Evolutionary conservation across 495 filamentous ascomycete species (phyloP).

Genomic region (Aspergillus egyptiacus): DNA sequence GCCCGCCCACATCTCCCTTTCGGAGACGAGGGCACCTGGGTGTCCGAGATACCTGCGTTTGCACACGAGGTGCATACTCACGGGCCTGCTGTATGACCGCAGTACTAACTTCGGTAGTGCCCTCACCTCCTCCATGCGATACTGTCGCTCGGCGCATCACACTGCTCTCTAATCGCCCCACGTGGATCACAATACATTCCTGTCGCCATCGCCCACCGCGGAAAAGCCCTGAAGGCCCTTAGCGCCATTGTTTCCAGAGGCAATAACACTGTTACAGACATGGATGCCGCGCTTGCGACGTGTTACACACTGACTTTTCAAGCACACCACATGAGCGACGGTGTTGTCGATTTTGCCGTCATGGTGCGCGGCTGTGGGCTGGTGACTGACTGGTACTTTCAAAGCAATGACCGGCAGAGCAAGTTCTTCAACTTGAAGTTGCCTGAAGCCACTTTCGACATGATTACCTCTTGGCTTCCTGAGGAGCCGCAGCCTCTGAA

Average conservation of each 20-base stretch:
- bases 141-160: conserved; percentile 51
- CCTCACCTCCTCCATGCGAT: conserved; percentile 50
- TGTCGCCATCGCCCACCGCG: conserved; percentile 47
- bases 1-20: conserved; percentile 57
- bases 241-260: conserved; percentile 39
- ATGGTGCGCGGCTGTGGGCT: conserved; percentile 55
- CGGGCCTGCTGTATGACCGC: too few relatives aligned
- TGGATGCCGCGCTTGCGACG: conserved; percentile 49
- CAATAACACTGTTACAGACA: conserved; percentile 26
- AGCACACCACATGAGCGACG: conserved; percentile 52
- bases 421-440: conserved; percentile 44
- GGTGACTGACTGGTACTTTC: conserved; percentile 45
- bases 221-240: conserved; percentile 51
- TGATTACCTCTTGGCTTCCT: conserved; percentile 26
- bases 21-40: conserved; percentile 52
- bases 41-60: conserved; percentile 51
- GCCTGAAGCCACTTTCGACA: conserved; percentile 23
- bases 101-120: too few relatives aligned
- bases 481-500: conserved; percentile 22
- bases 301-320: conserved; percentile 57
- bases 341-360: conserved; percentile 56
- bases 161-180: conserved; percentile 35
- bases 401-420: conserved; percentile 23
- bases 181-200: conserved; percentile 18
- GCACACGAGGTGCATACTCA: conserved; percentile 43